phyloP scores from a whole-genome alignment of 2,329 filamentous ascomycete genomes.

The Phoma herbarum region DNA sequence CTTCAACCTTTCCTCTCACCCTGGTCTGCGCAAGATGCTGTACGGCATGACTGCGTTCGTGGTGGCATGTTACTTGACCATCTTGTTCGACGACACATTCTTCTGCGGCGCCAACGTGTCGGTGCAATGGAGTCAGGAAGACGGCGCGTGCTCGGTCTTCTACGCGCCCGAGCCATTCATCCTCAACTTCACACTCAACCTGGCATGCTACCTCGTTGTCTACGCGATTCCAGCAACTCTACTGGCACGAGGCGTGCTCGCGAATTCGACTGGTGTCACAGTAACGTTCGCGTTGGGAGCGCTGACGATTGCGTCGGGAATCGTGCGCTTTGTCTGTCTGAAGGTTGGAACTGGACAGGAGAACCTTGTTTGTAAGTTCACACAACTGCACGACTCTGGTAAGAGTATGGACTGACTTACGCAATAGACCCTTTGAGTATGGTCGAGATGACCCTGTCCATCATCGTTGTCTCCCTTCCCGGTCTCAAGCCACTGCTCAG shows the following conservation, averaged over 20 bases:
- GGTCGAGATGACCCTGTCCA: slow-evolving; percentile 35
- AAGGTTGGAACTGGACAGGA: slow-evolving; percentile 35
- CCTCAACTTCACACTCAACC: slow-evolving; percentile 36
- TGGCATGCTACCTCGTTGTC: slow-evolving; percentile 32
- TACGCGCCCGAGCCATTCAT: slow-evolving; percentile 37
- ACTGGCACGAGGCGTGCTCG: slow-evolving; percentile 22
- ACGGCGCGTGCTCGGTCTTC: slow-evolving; percentile 35
- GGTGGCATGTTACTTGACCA: slow-evolving; percentile 29
- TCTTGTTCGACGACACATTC: slow-evolving; percentile 36
- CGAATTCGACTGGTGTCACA: slow-evolving; percentile 22
- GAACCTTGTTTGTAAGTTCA: slow-evolving; percentile 38
- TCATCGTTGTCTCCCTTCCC: slow-evolving; percentile 33
- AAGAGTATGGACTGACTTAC: neutral
- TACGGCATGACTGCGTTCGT: slow-evolving; percentile 32
- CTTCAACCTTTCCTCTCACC: slow-evolving; percentile 30
- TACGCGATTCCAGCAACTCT: slow-evolving; percentile 29
- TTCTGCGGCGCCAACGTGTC: slow-evolving; percentile 33
- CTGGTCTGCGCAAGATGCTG: slow-evolving; percentile 36
- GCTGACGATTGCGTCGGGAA: slow-evolving; percentile 30
- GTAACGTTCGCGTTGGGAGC: slow-evolving; percentile 31
- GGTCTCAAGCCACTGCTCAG: slow-evolving; percentile 31
- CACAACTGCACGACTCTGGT: neutral
- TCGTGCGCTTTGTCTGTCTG: slow-evolving; percentile 30
- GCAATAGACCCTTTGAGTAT: slow-evolving; percentile 30
- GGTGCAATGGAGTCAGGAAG: slow-evolving; percentile 34